Evolutionary conservation across 2,329 filamentous ascomycete species (phyloP), one percentile per base, ranked within the genome.

Genomic region (Colletotrichum sp.): DNA sequence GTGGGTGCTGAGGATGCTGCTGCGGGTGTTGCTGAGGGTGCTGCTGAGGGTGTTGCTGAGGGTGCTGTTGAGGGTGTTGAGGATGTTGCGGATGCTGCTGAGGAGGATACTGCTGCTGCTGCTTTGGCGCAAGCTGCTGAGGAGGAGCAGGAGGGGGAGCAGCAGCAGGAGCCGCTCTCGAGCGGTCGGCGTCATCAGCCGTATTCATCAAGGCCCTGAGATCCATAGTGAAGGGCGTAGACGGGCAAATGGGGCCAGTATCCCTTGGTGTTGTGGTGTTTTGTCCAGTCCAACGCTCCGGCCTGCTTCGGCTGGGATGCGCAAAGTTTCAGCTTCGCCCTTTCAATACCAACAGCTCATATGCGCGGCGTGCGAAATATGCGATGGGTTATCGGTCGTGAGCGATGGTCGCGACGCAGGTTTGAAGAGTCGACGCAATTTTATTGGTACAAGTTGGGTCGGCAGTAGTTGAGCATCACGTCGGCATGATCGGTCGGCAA

Each of bases 171-270:
- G 83, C 83, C 72, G 82, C 79, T 67, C 83, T 82, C 61, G 81
- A 80, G 77, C 83, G 82, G 67, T 85, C 87, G 79, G 84, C 87
- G 74, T 84, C 84, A 77, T 90, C 90, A 44, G 88, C 86, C 27
- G 87, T 85, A 82, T 91, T 92, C 64, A 92, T 83, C 79, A 92
- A 89, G 19, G 87, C 87, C 77, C 86, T 83, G 73, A 91, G 86
- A 85, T 91, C 89, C 90, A 91, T 88, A 71, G 73, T 81, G 77
- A 71, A 15, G 11, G 34, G 28, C n/a, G 39, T 57, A 68, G 69
- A 32, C 63, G 73, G 55, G 57, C 59, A 30, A 65, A 19, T 19
- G 25, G 19, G 28, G 59, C 59, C 71, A 34, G 30, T 73, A 64
- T 55, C 9, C n/a, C 27, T 65, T 59, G 44, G 30, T 74, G 34